Percentiles rank a stretch among this genome's conserved stretches.
Evolutionary conservation across 2,329 filamentous ascomycete genomes (phyloP).

Genomic region (Aplosporella prunicola): DNA sequence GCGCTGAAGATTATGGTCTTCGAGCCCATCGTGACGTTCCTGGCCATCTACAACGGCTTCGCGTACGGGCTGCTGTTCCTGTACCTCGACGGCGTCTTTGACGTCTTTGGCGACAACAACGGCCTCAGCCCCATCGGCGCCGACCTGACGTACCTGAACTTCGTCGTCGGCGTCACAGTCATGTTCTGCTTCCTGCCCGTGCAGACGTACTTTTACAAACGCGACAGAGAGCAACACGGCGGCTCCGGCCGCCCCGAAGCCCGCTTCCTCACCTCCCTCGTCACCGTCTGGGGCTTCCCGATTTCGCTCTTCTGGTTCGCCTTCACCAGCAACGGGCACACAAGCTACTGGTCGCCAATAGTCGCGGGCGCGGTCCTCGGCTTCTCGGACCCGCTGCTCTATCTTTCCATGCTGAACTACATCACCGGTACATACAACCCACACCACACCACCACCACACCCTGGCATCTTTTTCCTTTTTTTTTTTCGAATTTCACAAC

Average conservation of each 20-base stretch:
- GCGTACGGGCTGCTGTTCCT: conserved; percentile 71
- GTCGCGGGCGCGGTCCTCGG: conserved; percentile 7
- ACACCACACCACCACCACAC: too few species aligned
- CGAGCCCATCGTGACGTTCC: conserved; percentile 40
- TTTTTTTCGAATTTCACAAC: too few species aligned
- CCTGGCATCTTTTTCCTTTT: too few species aligned
- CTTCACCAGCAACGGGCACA: conserved; percentile 14
- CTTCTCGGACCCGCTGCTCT: conserved; percentile 7
- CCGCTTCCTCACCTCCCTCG: conserved; percentile 45
- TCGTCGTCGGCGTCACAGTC: conserved; percentile 66
- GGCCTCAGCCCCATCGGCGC: conserved; percentile 58
- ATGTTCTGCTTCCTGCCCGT: conserved; percentile 45
- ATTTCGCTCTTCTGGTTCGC: conserved; percentile 33
- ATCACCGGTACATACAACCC: conserved; percentile 5
- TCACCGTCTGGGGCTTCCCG: conserved; percentile 40
- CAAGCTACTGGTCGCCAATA: conserved; percentile 10
- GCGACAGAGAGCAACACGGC: conserved; percentile 34
- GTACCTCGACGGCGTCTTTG: conserved; percentile 73
- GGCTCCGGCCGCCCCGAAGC: conserved; percentile 48
- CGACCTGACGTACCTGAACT: conserved; percentile 76
- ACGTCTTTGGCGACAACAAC: conserved; percentile 64
- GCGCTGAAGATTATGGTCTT: conserved; percentile 33
- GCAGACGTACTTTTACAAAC: conserved; percentile 52
- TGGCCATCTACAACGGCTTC: conserved; percentile 36
- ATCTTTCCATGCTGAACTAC: conserved; percentile 10